These are phyloP conservation scores for Eucalyptus shirleyi DNA, from an alignment of 345 rosid species.

Conservation along the genomic window DNA sequence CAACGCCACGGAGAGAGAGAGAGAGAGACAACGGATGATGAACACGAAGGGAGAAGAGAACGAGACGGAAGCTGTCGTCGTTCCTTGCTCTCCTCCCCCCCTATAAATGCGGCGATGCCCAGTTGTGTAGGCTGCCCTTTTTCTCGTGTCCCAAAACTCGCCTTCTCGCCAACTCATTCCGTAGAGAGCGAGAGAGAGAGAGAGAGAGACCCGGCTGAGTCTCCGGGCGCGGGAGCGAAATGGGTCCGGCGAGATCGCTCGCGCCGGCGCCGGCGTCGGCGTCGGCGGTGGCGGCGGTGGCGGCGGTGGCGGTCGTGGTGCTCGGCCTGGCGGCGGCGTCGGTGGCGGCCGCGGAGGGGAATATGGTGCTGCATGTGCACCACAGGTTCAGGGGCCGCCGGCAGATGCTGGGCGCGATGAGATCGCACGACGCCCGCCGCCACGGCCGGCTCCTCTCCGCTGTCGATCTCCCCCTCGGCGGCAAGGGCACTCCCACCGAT, in stretches of 20 bases:
- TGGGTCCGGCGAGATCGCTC: neutral
- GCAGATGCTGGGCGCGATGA: conserved; percentile 30
- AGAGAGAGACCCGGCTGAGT: neutral
- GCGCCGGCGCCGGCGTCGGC: neutral
- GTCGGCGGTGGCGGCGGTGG: neutral
- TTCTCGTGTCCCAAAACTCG: neutral
- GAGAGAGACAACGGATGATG: neutral
- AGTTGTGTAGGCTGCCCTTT: neutral
- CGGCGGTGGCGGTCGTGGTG: neutral
- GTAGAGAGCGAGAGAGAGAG: neutral
- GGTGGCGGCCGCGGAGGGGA: conserved; percentile 10
- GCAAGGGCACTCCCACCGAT: conserved; percentile 57
- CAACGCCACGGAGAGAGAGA: neutral
- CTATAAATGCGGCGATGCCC: neutral
- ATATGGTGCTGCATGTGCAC: conserved; percentile 49
- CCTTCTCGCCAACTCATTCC: neutral
- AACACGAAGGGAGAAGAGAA: neutral
- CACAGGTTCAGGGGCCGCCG: conserved; percentile 44
- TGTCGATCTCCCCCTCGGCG: conserved; percentile 60
- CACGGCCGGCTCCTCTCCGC: conserved; percentile 56
- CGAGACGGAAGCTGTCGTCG: neutral
- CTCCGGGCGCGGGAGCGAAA: neutral
- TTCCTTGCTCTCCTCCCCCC: neutral
- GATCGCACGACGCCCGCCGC: conserved; percentile 59
- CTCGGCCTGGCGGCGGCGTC: neutral